Evolutionary conservation across 305 asterid species (phyloP), one percentile per base, ranked within the genome.

Genomic region (Plantago coronopus): DNA sequence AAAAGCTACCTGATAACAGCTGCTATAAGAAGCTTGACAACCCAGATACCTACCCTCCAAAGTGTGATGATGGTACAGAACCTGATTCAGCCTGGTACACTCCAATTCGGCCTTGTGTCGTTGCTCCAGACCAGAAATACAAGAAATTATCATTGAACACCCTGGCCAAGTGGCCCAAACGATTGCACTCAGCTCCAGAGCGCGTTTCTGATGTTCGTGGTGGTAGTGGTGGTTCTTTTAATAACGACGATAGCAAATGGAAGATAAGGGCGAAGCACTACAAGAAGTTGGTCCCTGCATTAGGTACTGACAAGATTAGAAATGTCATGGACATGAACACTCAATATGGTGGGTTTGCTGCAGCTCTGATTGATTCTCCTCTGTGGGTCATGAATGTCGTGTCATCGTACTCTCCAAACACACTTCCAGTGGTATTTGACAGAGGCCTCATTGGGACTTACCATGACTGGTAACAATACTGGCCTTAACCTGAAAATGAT

Each of bases 1-100:
- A 79, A 67, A 86, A 86, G 49, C 49, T 70, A 54, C 49, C 86
- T 0, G 69, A 81, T 18, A 65, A 51, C 12, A 72, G 72, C 59
- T 84, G 88, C 78, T 84, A 81, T 43, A 67, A 72, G 43, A 75
- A 77, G 65, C 85, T 79, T 10, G 76, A 70, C 13, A 48, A 65
- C 37, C 82, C 79, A 0, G 81, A 74, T 27, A 54, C 45, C 17
- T 79, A 81, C 76, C 91, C 86, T 2, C 73, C 74, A 0, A 76
- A 72, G 38, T 84, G 91, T 21, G 82, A 84, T 12, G 91, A 84
- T 14, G 82, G 88, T 14, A 79, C 79, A 0, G 91, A 84, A 63
- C 88, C 91, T 2, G 91, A 84, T 42, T 68, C 88, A 0, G 88
- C 91, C 1, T 84, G 91, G 91, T 84, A 84, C 83, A 79, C 81